Evolutionary conservation across 1,284 basidiomycete species (phyloP), one percentile per base, ranked within the genome.

Genomic region (Cryptococcus sp.): DNA sequence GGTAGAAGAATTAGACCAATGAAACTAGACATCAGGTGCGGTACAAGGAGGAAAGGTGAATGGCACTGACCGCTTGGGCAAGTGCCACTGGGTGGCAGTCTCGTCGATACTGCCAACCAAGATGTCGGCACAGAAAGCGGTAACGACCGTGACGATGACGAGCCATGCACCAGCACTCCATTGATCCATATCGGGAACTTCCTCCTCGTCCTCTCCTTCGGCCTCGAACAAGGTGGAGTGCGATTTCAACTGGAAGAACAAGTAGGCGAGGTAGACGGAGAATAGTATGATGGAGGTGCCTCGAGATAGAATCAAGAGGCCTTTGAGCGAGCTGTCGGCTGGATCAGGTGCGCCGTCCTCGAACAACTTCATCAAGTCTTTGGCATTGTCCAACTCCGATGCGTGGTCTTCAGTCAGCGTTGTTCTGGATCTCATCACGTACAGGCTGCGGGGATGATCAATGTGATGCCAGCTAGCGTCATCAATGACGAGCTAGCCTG

Each of bases 391-490:
- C 23, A 57, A 52, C 32, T 61, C 60, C 3, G 70, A 69, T 1
- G 73, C 59, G 45, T 74, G 66, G 39, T 70, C 63, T 59, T 60
- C 22, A 5, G 48, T 34, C 41, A 39, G 36, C 36, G 5, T 16
- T 39, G 5, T 28, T 11, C 28, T 28, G 36, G 36, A 5, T 4
- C 14, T 7, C 36, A n/a, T 39, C 21, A 64, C 63, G 50, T 48
- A 70, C 90, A 93, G 1, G 91, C 91, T 28, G 91, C 91, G n/a
- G 91, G 91, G 53, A 96, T 86, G 56, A 92, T 86, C 39, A 96
- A 81, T 24, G 90, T 91, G 71, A 93, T 90, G 71, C 87, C 88
- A 5, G 90, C 82, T 32, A 94, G 78, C 3, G 88, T 91, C 87
- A 93, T 87, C 53, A 94, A 77, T 80, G 88, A 72, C 7, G 70